These are phyloP conservation scores for Novymonas esmeraldas DNA, from an alignment of 208 protist species.

Conservation along the genomic window DNA sequence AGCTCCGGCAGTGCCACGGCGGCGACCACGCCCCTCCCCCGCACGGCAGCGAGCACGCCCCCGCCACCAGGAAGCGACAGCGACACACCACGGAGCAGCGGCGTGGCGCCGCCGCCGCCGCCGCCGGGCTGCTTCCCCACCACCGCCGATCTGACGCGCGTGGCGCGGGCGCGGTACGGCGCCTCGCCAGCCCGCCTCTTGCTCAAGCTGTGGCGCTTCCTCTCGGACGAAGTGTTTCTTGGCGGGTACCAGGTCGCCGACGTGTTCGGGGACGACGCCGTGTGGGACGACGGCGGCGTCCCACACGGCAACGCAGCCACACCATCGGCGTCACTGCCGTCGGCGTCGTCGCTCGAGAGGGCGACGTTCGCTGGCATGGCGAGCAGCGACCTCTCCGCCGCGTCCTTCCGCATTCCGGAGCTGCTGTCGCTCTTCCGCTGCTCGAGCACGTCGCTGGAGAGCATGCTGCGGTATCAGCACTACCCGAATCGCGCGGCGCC, in stretches of 20 bases:
- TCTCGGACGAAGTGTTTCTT: slow-evolving; percentile 43
- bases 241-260: slow-evolving; percentile 53
- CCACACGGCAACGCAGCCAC: slow-evolving; percentile 2
- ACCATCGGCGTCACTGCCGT: neutral
- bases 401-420: slow-evolving; percentile 49
- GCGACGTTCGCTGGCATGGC: slow-evolving; percentile 16
- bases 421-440: slow-evolving; percentile 46
- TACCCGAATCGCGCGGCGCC: slow-evolving; percentile 13
- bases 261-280: slow-evolving; percentile 41
- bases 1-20: slow-evolving; percentile 12
- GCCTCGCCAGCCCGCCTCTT: slow-evolving; percentile 36
- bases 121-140: neutral
- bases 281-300: slow-evolving; percentile 19
- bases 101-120: neutral
- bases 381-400: slow-evolving; percentile 39
- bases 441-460: slow-evolving; percentile 38
- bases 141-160: slow-evolving; percentile 10
- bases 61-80: neutral
- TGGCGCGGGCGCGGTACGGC: slow-evolving; percentile 19
- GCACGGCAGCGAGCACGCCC: slow-evolving; percentile 14
- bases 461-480: slow-evolving; percentile 32
- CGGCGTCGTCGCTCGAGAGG: slow-evolving; percentile 7
- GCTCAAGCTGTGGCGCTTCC: slow-evolving; percentile 55
- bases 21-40: slow-evolving; percentile 9
- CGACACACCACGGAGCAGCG: neutral